These are phyloP conservation scores for Cercospora berteroae DNA, from an alignment of 2,329 filamentous ascomycete species.

Conservation along the genomic window DNA sequence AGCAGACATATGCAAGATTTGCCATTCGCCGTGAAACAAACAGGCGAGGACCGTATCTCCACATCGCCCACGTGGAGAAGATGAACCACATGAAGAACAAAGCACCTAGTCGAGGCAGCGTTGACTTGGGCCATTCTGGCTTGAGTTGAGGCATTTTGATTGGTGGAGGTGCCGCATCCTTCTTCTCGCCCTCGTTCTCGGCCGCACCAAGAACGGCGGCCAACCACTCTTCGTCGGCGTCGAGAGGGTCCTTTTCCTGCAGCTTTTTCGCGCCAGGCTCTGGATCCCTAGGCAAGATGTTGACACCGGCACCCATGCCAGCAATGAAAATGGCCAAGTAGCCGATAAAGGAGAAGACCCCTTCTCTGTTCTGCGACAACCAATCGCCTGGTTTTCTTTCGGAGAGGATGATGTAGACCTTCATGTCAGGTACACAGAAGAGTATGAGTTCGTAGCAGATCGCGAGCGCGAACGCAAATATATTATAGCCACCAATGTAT, in stretches of 20 bases:
- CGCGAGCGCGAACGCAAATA: slow-evolving; percentile 67
- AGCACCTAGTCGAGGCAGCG: slow-evolving; percentile 53
- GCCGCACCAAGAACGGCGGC: slow-evolving; percentile 35
- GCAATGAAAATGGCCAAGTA: slow-evolving; percentile 94
- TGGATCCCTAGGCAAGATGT: slow-evolving; percentile 63
- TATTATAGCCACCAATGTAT: slow-evolving; percentile 60
- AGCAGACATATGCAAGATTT: slow-evolving; percentile 89
- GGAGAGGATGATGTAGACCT: slow-evolving; percentile 77
- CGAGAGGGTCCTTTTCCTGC: slow-evolving; percentile 28
- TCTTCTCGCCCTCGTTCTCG: slow-evolving; percentile 21
- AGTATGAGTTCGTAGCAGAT: slow-evolving; percentile 72
- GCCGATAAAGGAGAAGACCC: slow-evolving; percentile 89
- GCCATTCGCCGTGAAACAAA: slow-evolving; percentile 83
- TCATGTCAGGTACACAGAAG: slow-evolving; percentile 68
- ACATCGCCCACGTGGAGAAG: slow-evolving; percentile 66
- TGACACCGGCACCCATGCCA: slow-evolving; percentile 79
- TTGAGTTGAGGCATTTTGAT: slow-evolving; percentile 25
- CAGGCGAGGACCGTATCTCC: slow-evolving; percentile 69
- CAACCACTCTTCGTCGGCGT: slow-evolving; percentile 40
- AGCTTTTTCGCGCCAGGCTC: slow-evolving; percentile 25
- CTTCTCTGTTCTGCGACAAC: slow-evolving; percentile 87
- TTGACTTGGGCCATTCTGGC: slow-evolving; percentile 30
- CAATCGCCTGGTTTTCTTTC: slow-evolving; percentile 66
- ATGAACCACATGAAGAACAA: slow-evolving; percentile 70
- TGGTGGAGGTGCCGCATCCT: slow-evolving; percentile 18